Base-by-base conservation (phyloP, 2,329 filamentous ascomycete genomes). In the Leptosphaerulina australis region DNA sequence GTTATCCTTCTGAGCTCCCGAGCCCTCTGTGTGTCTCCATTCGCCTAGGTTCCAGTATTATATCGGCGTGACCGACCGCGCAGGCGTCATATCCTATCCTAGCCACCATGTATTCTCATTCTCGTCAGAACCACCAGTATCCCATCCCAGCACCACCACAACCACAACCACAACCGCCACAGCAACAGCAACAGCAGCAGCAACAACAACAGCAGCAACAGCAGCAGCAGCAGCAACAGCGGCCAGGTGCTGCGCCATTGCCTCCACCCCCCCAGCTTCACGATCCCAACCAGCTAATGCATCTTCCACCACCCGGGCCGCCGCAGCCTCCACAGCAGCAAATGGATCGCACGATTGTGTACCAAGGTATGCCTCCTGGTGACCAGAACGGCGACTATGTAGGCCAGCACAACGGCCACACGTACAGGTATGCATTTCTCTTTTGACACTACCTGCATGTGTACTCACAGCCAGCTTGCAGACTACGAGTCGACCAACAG, bases 401-500 rank as follows among this genome's bases (percentile, higher is more conserved):
- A 2, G 55, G 57, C 38, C 44, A 31, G 20, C 60, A 58, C 47
- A 54, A 41, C 20, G 58, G 53, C 28, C 40, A 55, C n/a, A 53
- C 43, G 8, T 64, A 62, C 53, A 53, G 44, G 46, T 50, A 10
- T 17, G 38, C 21, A 25, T 21, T 31, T 33, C 10, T 20, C 4
- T 15, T 20, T 10, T 31, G 12, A 29, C 6, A 12, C 14, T 24
- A 6, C 24, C 11, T 17, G 18, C 73, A 33, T 79, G 74, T 72
- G 88, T 26, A 28, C 46, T 50, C 33, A 50, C 21, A 44, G 4
- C 3, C 21, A 44, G 4, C 3, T 12, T 10, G 22, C 33, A 50
- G 86, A 55, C 81, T 96, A 40, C 79, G 87, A 59, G 90, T 97
- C 53, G 86, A 90, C 60, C 94, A 99, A 77, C 91, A 97, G 73